These are phyloP conservation scores for Bacidia rubella DNA, from an alignment of 495 filamentous ascomycete species.

Conservation along the genomic window DNA sequence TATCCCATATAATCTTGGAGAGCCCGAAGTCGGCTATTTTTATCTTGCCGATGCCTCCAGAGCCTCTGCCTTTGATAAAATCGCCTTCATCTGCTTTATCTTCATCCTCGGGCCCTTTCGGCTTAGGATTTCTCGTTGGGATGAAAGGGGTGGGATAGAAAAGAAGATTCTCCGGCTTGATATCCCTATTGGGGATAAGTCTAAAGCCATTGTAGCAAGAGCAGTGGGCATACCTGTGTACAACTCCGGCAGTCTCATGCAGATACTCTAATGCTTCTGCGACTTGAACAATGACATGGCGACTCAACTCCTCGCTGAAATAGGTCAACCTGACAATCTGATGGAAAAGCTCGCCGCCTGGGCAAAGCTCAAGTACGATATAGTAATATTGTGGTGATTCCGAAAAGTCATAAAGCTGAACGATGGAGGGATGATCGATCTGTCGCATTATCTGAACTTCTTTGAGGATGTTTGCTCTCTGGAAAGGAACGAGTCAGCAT, in stretches of 20 bases:
- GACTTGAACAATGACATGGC: constrained; percentile 89
- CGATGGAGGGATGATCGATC: constrained; percentile 88
- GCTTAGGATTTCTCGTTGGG: constrained; percentile 67
- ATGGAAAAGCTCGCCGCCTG: constrained; percentile 93
- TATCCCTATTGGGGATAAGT: constrained; percentile 52
- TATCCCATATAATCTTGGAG: constrained; percentile 97
- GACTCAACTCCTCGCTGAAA: constrained; percentile 88
- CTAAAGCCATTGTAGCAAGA: constrained; percentile 15
- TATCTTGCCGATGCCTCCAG: constrained; percentile 88
- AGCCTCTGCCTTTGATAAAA: constrained; percentile 67
- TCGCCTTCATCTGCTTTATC: constrained; percentile 97
- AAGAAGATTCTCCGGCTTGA: constrained; percentile 94
- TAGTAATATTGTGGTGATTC: constrained; percentile 95
- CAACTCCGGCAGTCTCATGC: constrained; percentile 87
- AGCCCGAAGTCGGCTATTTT: constrained; percentile 98
- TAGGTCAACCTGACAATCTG: constrained; percentile 97
- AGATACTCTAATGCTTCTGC: constrained; percentile 87
- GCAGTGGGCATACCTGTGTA: constrained; percentile 65
- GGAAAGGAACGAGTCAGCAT: constrained; percentile 11
- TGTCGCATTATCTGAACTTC: constrained; percentile 98
- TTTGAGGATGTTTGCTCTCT: constrained; percentile 95
- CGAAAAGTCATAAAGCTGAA: constrained; percentile 83
- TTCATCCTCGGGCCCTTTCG: constrained; percentile 72
- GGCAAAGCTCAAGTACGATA: constrained; percentile 88
- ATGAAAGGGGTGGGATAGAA: constrained; percentile 78